phyloP scores from a whole-genome alignment of 148 eudicot genomes.

The Oxyria digyna region DNA sequence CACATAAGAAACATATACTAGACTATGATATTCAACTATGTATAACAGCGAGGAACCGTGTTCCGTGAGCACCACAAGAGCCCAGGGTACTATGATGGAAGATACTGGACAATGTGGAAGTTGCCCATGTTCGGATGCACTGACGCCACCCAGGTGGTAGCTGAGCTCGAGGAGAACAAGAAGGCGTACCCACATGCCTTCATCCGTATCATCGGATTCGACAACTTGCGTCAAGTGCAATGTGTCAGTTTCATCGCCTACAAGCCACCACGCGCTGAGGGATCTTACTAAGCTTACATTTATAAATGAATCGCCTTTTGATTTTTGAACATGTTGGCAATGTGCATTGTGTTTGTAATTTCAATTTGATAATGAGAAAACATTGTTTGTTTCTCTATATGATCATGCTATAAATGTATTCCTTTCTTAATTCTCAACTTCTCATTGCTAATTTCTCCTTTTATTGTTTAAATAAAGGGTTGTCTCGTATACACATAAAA shows the following conservation, averaged over 20 bases:
- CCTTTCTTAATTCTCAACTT: background rate
- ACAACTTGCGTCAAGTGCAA: conserved; percentile 44
- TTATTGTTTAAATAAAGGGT: background rate
- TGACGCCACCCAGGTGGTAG: conserved; percentile 23
- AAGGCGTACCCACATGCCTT: conserved; percentile 34
- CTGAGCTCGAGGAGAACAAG: conserved; percentile 25
- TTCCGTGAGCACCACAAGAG: conserved; percentile 33
- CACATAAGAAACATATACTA: too few species aligned
- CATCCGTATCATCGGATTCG: conserved; percentile 44
- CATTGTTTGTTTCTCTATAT: background rate
- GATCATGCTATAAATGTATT: background rate
- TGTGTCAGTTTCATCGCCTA: conserved; percentile 50
- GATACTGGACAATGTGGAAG: conserved; percentile 59
- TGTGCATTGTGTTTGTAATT: conserved; percentile 1
- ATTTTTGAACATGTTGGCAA: background rate
- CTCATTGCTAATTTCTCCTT: background rate
- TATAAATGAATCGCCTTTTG: background rate
- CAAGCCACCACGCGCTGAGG: conserved; percentile 20
- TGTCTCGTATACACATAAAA: background rate
- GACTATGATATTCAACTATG: too few species aligned
- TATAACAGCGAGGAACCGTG: conserved; percentile 19
- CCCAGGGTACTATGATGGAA: conserved; percentile 51
- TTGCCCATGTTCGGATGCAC: conserved; percentile 49
- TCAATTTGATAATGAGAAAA: background rate
- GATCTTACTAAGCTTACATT: background rate